Percentiles rank a stretch among this genome's conserved stretches.
Conservation (phyloP, 176 grass and related monocot species). For the Bolboschoenus planiculmis region DNA sequence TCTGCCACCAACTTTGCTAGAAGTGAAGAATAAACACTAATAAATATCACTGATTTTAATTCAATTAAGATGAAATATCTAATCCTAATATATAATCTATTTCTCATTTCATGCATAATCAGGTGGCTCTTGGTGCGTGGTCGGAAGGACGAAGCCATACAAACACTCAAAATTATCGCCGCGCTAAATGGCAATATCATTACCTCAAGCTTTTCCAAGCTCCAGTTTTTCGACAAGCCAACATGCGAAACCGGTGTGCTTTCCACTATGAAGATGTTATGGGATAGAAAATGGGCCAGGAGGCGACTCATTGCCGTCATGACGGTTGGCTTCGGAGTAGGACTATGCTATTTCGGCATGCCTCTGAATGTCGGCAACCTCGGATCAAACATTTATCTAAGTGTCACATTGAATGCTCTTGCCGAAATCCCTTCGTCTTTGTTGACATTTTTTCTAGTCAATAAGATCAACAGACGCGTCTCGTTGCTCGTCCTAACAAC, state of each 20-base stretch:
- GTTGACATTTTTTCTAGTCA: slow-evolving; percentile 36
- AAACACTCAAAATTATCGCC: slow-evolving; percentile 42
- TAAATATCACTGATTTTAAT: neutral
- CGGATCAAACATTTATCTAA: slow-evolving; percentile 71
- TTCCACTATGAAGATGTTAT: slow-evolving; percentile 38
- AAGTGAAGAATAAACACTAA: neutral
- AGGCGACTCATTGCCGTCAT: slow-evolving; percentile 52
- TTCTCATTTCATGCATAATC: neutral
- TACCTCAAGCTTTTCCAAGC: slow-evolving; percentile 65
- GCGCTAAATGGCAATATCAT: slow-evolving; percentile 35
- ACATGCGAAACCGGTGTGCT: slow-evolving; percentile 1
- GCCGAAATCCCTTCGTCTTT: slow-evolving; percentile 55
- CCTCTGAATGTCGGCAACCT: slow-evolving; percentile 86
- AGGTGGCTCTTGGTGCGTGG: slow-evolving; percentile 84
- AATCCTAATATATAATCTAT: neutral
- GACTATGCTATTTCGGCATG: slow-evolving; percentile 80
- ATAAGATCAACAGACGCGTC: slow-evolving; percentile 44
- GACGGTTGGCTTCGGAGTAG: slow-evolving; percentile 56
- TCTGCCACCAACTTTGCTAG: neutral
- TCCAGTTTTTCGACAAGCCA: slow-evolving; percentile 29
- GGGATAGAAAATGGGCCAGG: slow-evolving; percentile 55
- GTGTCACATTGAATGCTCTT: slow-evolving; percentile 66
- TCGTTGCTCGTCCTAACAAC: slow-evolving; percentile 38
- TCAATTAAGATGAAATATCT: neutral
- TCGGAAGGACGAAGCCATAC: slow-evolving; percentile 57